These are phyloP conservation scores for Neurospora sp. DNA, from an alignment of 495 filamentous ascomycete genomes.

Conservation along the genomic window DNA sequence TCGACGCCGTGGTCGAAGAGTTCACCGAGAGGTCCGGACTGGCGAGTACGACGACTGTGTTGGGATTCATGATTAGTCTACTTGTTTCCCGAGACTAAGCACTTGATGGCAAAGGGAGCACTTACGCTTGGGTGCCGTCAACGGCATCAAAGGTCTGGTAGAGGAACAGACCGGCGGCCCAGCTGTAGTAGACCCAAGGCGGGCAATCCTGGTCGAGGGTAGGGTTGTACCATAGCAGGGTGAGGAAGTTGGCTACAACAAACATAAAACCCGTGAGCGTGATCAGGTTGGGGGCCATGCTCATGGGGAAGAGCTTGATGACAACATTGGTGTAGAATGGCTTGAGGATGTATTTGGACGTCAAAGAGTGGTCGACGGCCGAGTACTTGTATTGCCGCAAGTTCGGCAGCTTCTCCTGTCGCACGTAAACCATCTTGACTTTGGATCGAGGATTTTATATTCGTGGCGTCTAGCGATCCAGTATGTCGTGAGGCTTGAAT, in stretches of 20 bases:
- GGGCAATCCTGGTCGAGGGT: conserved; percentile 88
- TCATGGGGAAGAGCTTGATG: conserved; percentile 89
- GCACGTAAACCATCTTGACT: conserved; percentile 68
- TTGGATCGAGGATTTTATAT: background rate
- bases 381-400: conserved; percentile 89
- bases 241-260: conserved; percentile 83
- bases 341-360: conserved; percentile 87
- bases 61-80: conserved; percentile 1
- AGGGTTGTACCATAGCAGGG: conserved; percentile 94
- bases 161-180: conserved; percentile 80
- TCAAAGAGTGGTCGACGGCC: conserved; percentile 75
- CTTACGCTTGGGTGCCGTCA: conserved; percentile 86
- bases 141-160: conserved; percentile 99
- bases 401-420: conserved; percentile 79
- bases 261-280: conserved; percentile 88
- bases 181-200: conserved; percentile 85
- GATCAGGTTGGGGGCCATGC: conserved; percentile 81
- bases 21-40: conserved; percentile 90
- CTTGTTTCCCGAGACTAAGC: background rate
- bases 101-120: conserved; percentile 5
- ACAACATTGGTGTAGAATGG: conserved; percentile 94
- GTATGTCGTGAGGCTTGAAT: background rate
- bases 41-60: conserved; percentile 69
- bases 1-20: conserved; percentile 98
- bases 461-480: background rate